phyloP scores from a whole-genome alignment of 495 filamentous ascomycete species.

The Glonium stellatum region DNA sequence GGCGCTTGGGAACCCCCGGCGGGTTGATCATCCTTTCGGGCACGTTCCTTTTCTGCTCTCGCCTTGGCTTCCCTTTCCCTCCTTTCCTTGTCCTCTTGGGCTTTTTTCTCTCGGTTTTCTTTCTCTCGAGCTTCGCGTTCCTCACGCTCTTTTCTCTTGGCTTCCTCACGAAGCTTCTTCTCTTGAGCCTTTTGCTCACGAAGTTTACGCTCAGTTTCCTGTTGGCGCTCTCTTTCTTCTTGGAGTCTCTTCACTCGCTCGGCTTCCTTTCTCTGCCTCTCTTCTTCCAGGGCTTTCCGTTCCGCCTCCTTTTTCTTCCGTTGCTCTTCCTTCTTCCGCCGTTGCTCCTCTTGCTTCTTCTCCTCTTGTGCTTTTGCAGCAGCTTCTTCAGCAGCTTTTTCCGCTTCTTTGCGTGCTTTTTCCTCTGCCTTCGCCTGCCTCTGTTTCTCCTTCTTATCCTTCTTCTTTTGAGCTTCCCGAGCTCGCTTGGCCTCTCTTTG shows the following conservation, averaged over 20 bases:
- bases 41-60: slow-evolving; percentile 41
- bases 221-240: slow-evolving; percentile 77
- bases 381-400: slow-evolving; percentile 86
- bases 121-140: slow-evolving; percentile 69
- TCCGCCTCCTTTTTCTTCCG: slow-evolving; percentile 89
- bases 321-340: slow-evolving; percentile 76
- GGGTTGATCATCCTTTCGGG: slow-evolving; percentile 47
- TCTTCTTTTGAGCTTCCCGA: slow-evolving; percentile 85
- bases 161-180: slow-evolving; percentile 59
- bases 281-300: slow-evolving; percentile 82
- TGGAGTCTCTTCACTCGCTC: slow-evolving; percentile 70
- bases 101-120: slow-evolving; percentile 50
- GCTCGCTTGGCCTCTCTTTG: slow-evolving; percentile 88
- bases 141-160: slow-evolving; percentile 57
- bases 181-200: slow-evolving; percentile 67
- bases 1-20: slow-evolving; percentile 35
- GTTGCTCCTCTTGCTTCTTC: slow-evolving; percentile 73
- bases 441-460: slow-evolving; percentile 79
- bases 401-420: slow-evolving; percentile 74
- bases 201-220: slow-evolving; percentile 65
- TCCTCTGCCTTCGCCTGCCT: slow-evolving; percentile 86
- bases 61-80: slow-evolving; percentile 37
- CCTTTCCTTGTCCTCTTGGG: slow-evolving; percentile 43
- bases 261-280: slow-evolving; percentile 68
- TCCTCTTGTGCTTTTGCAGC: slow-evolving; percentile 67